Evolutionary conservation across 2,329 filamentous ascomycete genomes (phyloP), one percentile per base, ranked within the genome.

Genomic region (Ophiosphaerella narmari): DNA sequence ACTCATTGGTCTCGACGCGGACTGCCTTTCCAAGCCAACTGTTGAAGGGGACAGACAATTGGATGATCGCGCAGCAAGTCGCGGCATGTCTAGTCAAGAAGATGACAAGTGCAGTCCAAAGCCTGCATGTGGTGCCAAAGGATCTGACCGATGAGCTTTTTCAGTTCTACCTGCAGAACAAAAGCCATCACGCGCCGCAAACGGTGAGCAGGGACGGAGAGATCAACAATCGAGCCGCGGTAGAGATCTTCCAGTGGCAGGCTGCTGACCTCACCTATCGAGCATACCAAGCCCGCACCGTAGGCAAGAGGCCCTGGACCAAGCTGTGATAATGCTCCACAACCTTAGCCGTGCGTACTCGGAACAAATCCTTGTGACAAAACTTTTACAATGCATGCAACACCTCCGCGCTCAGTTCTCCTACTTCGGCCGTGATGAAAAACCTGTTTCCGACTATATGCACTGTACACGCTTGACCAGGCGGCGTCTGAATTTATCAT

Each of bases 21-120:
- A 80, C 58, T 80, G 81, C 44, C 68, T 80, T 5, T 77, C 78
- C 2, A 82, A 82, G 60, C 79, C 78, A 0, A 82, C 80, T 0
- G 80, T 83, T 2, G 80, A 83, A 55, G 80, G 80, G 2, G 80
- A 82, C 59, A 82, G 80, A 82, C 59, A 82, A 82, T 48, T 82
- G 79, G 78, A 82, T 82, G 79, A 82, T 82, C 35, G 81, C 78
- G 0, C 79, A 82, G 50, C 80, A 82, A 62, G 77, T 78, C 3
- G 77, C 77, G 0, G 72, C 74, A 21, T 78, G 78, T 50, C 60
- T 82, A 21, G 79, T 82, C 64, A 82, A 82, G 61, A 78, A 79
- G 37, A 81, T 81, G 76, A 64, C 72, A 24, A 60, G 69, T 24
- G 74, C 74, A 4, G 71, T 74, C 5, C 62, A 70, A 7, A 62